These are phyloP conservation scores for Stromatinia cepivora DNA, from an alignment of 2,329 filamentous ascomycete species.

Conservation along the genomic window DNA sequence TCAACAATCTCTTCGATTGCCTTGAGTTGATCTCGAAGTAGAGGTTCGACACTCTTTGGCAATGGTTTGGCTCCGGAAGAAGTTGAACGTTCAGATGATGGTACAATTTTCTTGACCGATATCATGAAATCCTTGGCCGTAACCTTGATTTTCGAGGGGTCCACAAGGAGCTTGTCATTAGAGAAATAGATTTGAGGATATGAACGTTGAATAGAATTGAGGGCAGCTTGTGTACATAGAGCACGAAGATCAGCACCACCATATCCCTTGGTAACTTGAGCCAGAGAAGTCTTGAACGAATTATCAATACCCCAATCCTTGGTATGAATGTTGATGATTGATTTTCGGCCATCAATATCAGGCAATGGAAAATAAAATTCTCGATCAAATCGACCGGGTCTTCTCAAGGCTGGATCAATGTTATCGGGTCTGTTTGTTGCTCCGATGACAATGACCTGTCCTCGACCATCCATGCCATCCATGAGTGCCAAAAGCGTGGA, in stretches of 20 bases:
- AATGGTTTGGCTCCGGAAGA: conserved; percentile 81
- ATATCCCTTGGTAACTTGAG: conserved; percentile 90
- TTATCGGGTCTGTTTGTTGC: conserved; percentile 98
- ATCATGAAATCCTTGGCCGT: conserved; percentile 96
- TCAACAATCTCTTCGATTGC: conserved; percentile 70
- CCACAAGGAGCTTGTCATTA: conserved; percentile 84
- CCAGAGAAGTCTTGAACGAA: conserved; percentile 79
- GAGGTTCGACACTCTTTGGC: conserved; percentile 75
- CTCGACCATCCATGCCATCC: conserved; percentile 98
- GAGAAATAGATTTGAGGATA: conserved; percentile 96
- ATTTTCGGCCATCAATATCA: conserved; percentile 72
- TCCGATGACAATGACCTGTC: conserved; percentile 97
- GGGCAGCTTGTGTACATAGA: conserved; percentile 89
- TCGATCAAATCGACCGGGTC: conserved; percentile 91
- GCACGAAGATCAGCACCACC: conserved; percentile 93
- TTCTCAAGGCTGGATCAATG: conserved; percentile 90
- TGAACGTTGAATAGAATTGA: conserved; percentile 92
- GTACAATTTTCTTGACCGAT: conserved; percentile 92
- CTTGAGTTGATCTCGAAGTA: conserved; percentile 71
- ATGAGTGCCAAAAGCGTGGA: conserved; percentile 91
- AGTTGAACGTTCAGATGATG: conserved; percentile 88
- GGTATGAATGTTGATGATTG: conserved; percentile 94
- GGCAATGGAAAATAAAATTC: conserved; percentile 98
- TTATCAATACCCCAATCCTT: conserved; percentile 84
- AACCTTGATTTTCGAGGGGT: conserved; percentile 79